Evolutionary conservation across 768 basidiomycete species (phyloP).

Genomic region (Candolleomyces efflorescens): DNA sequence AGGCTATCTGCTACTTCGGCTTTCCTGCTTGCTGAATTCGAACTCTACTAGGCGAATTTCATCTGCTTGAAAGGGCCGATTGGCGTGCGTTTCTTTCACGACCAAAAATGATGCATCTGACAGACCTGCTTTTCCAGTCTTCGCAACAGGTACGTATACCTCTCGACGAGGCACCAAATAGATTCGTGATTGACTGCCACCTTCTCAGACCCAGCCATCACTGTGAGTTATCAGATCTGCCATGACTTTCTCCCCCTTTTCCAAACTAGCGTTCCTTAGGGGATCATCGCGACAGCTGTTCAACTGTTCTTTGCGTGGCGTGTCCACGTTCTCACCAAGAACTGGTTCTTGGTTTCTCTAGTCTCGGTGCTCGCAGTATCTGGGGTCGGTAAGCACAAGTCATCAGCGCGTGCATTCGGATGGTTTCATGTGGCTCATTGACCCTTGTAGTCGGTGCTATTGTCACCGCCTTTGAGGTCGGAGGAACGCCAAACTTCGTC

Average conservation of each 20-base stretch:
- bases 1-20: background rate
- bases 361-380: slow-evolving; percentile 4
- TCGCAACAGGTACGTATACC: slow-evolving; percentile 10
- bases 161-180: background rate
- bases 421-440: background rate
- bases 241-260: background rate
- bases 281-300: slow-evolving; percentile 38
- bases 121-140: background rate
- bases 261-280: slow-evolving; percentile 22
- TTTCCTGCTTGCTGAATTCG: background rate
- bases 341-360: slow-evolving; percentile 6
- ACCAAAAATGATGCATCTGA: background rate
- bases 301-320: slow-evolving; percentile 45
- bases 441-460: slow-evolving; percentile 3
- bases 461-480: slow-evolving; percentile 11
- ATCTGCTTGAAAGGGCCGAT: slow-evolving; percentile 6
- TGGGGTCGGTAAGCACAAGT: slow-evolving; percentile 13
- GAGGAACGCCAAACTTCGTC: slow-evolving; percentile 9
- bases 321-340: slow-evolving; percentile 21
- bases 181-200: background rate
- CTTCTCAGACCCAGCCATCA: slow-evolving; percentile 39
- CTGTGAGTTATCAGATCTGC: slow-evolving; percentile 23
- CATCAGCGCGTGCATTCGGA: too few relatives aligned
- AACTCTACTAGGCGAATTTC: slow-evolving; percentile 12
- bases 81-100: slow-evolving; percentile 5